Evolutionary conservation across 2,329 filamentous ascomycete genomes (phyloP).

Genomic region (Fusarium irregulare): DNA sequence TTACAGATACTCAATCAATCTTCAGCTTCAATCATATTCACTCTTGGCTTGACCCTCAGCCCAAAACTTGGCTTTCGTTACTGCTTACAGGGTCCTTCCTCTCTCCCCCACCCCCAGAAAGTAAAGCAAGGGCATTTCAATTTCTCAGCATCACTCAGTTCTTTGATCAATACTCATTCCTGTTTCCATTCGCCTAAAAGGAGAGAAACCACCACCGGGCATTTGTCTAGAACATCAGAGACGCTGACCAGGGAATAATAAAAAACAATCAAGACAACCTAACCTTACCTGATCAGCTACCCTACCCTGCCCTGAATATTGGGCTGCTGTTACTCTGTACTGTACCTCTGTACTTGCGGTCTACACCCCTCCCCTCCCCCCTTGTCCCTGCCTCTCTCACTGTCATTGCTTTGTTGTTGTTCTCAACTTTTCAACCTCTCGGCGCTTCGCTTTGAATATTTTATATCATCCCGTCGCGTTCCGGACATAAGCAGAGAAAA

Average conservation of each 20-base stretch:
- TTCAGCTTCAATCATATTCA: neutral
- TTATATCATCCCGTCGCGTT: conserved; percentile 16
- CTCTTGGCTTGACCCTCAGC: neutral
- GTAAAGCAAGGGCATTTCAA: conserved; percentile 10
- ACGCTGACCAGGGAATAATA: conserved; percentile 8
- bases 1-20: neutral
- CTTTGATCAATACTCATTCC: conserved; percentile 2
- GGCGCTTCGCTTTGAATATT: neutral
- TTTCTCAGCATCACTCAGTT: conserved; percentile 25
- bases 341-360: neutral
- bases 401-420: conserved; percentile 26
- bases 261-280: neutral
- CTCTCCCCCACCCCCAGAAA: neutral
- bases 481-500: neutral
- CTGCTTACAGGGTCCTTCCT: neutral
- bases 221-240: conserved; percentile 16
- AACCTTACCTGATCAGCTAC: neutral
- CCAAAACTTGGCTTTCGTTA: neutral
- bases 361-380: conserved; percentile 11
- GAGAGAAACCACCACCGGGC: neutral
- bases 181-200: neutral
- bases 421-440: neutral
- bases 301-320: neutral
- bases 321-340: neutral
- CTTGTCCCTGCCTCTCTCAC: conserved; percentile 11